Evolutionary conservation across 805 yeast genomes (phyloP), one percentile per base, ranked within the genome.

Genomic region (Pichia eremophila): DNA sequence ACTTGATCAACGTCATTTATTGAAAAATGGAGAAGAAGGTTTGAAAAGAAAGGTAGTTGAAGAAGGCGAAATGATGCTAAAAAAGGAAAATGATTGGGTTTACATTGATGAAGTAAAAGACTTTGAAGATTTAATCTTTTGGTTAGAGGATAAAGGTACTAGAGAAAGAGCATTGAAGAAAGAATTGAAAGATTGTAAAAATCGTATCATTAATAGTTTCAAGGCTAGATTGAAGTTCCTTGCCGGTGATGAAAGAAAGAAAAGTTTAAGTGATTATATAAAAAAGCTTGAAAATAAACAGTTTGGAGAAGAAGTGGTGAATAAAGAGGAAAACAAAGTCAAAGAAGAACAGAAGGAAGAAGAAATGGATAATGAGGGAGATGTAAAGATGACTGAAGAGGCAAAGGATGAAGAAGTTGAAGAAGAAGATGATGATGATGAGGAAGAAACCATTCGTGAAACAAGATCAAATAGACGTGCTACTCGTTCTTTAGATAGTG

Each of bases 101-200:
- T 85, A 63, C 55, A 76, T 79, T 53, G 95, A 88, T 54, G 66
- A 60, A 2, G 69, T 74, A 0, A 75, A 72, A n/a, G 82, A 83
- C 38, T 62, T 88, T 32, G 77, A 75, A 1, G 60, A 60, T 14
- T 59, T 90, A 27, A 49, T 81, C 9, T 60, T 65, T n/a, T 83
- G 91, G 87, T 67, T 89, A 44, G 81, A 83, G 54, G 79, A 77
- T 5, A 78, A 82, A 74, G 96, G 96, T 3, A 69, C 67, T 45
- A 68, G 95, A 41, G 97, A 89, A 58, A 72, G 79, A 17, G 71
- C 67, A 36, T 70, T 90, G 42, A 67, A 77, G 38, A 83, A 81
- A 54, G 95, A 85, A 55, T 60, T 86, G 40, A 59, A 65, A 8
- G 63, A 66, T 4, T 71, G 79, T 25, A 73, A 75, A 52, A 83